These are phyloP conservation scores for Hanseniaspora nectarophila DNA, from an alignment of 805 yeast genomes.

Conservation along the genomic window DNA sequence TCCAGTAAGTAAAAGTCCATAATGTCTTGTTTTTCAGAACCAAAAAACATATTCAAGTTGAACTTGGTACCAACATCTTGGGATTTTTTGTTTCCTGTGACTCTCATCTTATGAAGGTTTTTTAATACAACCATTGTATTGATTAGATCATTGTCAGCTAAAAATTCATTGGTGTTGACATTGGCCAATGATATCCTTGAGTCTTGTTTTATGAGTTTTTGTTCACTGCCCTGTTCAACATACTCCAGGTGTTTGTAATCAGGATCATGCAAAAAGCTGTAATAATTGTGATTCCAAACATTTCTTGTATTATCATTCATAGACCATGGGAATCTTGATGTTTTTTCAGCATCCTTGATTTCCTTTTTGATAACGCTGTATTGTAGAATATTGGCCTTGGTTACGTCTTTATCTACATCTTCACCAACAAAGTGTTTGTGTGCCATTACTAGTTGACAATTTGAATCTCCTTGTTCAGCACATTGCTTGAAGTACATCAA, in stretches of 20 bases:
- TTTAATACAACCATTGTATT: not conserved
- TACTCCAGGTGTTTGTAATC: not conserved
- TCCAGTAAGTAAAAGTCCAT: not conserved
- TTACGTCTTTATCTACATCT: not conserved
- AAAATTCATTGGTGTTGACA: not conserved
- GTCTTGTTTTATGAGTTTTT: not conserved
- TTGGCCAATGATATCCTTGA: not conserved
- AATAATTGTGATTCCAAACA: slow-evolving; percentile 10
- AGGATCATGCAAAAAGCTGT: slow-evolving; percentile 5
- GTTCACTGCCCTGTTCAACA: not conserved
- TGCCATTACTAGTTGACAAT: slow-evolving; percentile 6
- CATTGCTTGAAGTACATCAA: slow-evolving; percentile 1
- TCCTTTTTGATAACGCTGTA: slow-evolving; percentile 1
- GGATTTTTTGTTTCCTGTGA: not conserved
- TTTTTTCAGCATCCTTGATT: not conserved
- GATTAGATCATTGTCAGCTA: not conserved
- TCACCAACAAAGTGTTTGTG: slow-evolving; percentile 7
- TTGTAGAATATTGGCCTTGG: not conserved
- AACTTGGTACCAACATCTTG: not conserved
- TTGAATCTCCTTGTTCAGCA: not conserved
- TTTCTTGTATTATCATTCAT: not conserved
- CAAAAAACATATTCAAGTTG: too few species aligned
- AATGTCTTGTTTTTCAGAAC: not conserved
- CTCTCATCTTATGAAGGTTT: not conserved
- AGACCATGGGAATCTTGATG: slow-evolving; percentile 1